Evolutionary conservation across 2,329 filamentous ascomycete genomes (phyloP).

Genomic region (Podosphaera leucotricha): DNA sequence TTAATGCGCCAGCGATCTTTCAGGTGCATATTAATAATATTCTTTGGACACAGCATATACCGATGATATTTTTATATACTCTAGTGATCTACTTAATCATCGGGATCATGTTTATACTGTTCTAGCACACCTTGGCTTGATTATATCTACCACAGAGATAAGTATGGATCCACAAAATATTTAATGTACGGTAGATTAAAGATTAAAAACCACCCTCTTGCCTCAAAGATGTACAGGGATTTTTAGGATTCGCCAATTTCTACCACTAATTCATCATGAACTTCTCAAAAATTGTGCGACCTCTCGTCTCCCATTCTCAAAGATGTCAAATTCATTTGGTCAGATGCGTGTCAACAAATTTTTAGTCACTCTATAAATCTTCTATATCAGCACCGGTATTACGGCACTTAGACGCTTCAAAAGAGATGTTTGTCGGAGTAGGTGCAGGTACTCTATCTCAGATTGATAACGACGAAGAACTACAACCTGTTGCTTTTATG

Average conservation of each 20-base stretch:
- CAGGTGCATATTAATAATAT: background rate
- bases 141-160: background rate
- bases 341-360: background rate
- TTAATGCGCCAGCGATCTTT: slow-evolving; percentile 1
- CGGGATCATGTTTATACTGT: background rate
- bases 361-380: too few relatives aligned
- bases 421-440: background rate
- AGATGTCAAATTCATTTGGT: background rate
- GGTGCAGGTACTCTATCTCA: background rate
- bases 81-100: too few relatives aligned
- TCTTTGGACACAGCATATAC: background rate
- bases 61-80: too few relatives aligned
- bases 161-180: background rate
- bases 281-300: background rate
- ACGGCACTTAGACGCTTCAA: background rate
- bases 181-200: background rate
- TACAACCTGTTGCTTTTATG: background rate
- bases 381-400: too few relatives aligned
- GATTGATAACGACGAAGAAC: background rate
- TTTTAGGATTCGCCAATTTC: background rate
- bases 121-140: background rate
- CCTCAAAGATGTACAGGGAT: background rate
- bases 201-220: background rate
- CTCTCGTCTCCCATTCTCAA: background rate
- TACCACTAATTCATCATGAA: background rate